Evolutionary conservation across 176 grass and related monocot species (phyloP).

Genomic region (Pharus latifolius): DNA sequence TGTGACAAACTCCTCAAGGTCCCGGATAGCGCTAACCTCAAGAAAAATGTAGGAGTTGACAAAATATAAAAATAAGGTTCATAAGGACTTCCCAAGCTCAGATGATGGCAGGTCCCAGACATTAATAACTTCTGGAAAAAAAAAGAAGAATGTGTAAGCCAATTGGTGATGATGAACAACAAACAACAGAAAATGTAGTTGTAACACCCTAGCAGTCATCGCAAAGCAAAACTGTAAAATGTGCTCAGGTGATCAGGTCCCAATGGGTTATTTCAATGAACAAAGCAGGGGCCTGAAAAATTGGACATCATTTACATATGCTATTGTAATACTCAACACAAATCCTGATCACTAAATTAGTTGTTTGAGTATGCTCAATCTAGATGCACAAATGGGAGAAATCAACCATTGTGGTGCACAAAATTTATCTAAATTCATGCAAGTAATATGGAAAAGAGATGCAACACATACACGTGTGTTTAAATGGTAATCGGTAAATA

Average conservation of each 20-base stretch:
- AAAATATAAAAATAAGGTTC: background rate
- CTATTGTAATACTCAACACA: background rate
- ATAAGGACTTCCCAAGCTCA: background rate
- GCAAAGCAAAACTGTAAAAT: background rate
- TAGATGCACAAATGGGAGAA: background rate
- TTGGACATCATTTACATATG: background rate
- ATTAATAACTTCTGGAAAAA: conserved; percentile 13
- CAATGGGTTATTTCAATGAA: background rate
- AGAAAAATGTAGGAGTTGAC: background rate
- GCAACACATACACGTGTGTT: no score
- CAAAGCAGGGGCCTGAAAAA: background rate
- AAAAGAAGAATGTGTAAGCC: background rate
- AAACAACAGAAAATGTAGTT: background rate
- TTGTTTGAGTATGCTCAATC: background rate
- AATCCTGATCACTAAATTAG: background rate
- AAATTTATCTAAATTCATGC: background rate
- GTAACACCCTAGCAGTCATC: background rate
- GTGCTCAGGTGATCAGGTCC: no score
- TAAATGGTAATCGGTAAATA: no score
- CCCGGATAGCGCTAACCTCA: background rate
- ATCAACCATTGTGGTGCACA: background rate
- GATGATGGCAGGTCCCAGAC: conserved; percentile 16
- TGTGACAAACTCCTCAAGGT: background rate
- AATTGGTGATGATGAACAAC: background rate
- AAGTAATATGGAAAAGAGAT: background rate